Evolutionary conservation across 2,329 filamentous ascomycete genomes (phyloP), one percentile per base, ranked within the genome.

Genomic region (Fusarium acutatum): DNA sequence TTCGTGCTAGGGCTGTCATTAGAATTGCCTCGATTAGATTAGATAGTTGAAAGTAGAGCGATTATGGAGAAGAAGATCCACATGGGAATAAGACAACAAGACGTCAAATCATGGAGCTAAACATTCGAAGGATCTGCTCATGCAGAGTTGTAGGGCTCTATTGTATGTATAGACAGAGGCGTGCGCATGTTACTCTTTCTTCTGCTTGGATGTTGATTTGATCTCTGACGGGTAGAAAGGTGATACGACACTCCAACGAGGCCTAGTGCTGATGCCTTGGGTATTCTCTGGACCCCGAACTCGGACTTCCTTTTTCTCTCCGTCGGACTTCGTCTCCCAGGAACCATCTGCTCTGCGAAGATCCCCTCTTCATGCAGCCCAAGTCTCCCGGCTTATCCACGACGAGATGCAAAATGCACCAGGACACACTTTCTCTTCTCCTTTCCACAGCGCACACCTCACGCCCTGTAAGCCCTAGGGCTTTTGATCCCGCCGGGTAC

Each of bases 391-490:
- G 72, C 53, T 47, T 53, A 58, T 49, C 59, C 63, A 69, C 67
- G 41, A 56, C 46, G 54, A 53, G 40, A 49, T 38, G 56, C 64
- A 59, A 52, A 52, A 72, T 67, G 71, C 63, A 60, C 49, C 54
- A 50, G 35, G 54, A 26, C 50, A 18, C 49, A 52, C n/a, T 14
- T 7, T 28, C 34, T 50, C 50, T 59, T 34, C 32, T 26, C 32
- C 30, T 34, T 66, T 46, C 40, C 53, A 58, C 52, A 5, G 58
- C 35, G 47, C 60, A 60, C 46, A 43, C 47, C 50, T 34, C 64
- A 73, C 76, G 69, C 73, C 71, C 76, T 65, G 71, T 78, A 78
- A 78, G 76, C 76, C 76, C 76, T 78, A 78, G 65, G 52, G 56
- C 32, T 58, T 60, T 54, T 60, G 59, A 61, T 56, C 64, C 57